These are phyloP conservation scores for Musa beccarii DNA, from an alignment of 176 grass and related monocot species.

Conservation along the genomic window DNA sequence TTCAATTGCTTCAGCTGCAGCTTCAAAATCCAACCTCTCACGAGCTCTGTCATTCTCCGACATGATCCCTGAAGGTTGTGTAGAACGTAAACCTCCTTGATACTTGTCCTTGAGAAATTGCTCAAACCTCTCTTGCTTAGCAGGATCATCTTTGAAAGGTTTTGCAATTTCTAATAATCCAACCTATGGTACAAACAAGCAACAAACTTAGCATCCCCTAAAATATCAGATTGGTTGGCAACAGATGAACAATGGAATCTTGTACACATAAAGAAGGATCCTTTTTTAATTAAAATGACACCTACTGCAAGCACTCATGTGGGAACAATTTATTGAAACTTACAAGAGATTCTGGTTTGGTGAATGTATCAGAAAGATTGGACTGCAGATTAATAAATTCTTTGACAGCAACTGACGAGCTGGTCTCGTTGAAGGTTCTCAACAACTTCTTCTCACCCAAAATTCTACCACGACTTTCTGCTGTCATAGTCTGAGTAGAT, in stretches of 20 bases:
- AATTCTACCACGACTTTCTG: constrained; percentile 79
- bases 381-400: constrained; percentile 60
- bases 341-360: constrained; percentile 68
- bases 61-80: constrained; percentile 36
- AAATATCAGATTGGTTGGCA: neutral
- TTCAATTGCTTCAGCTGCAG: constrained; percentile 79
- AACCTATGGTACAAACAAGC: constrained; percentile 42
- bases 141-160: constrained; percentile 75
- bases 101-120: constrained; percentile 87
- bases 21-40: constrained; percentile 90
- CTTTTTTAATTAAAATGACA: neutral
- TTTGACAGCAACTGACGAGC: constrained; percentile 35
- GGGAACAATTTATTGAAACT: constrained; percentile 22
- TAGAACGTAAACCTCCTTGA: constrained; percentile 63
- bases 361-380: constrained; percentile 67
- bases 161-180: constrained; percentile 45
- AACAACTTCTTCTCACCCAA: constrained; percentile 87
- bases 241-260: neutral
- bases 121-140: constrained; percentile 85
- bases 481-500: constrained; percentile 59
- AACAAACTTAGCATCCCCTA: neutral
- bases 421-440: constrained; percentile 45
- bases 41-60: constrained; percentile 79
- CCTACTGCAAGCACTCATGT: neutral
- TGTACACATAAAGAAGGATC: neutral